Conservation (phyloP, 2,329 filamentous ascomycete genomes). For the Paracoccidioides brasiliensis region DNA sequence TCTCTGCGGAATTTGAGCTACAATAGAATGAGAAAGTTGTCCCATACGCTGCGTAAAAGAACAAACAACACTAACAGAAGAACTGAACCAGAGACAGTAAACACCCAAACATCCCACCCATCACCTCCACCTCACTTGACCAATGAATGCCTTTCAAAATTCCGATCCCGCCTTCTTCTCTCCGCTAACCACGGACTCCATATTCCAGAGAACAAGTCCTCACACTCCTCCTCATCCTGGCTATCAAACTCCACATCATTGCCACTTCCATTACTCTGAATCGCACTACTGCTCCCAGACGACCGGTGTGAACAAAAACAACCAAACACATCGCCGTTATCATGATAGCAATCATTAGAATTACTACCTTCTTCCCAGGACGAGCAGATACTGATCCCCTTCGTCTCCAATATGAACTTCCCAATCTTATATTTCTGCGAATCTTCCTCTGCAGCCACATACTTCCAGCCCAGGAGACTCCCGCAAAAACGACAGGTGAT, state of each 20-base stretch:
- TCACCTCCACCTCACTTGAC: not conserved
- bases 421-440: conserved; percentile 51
- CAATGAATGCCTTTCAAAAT: conserved; percentile 16
- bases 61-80: not conserved
- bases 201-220: conserved; percentile 49
- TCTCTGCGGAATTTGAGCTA: too few species aligned
- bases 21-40: not conserved
- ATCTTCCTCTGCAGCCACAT: conserved; percentile 49
- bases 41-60: not conserved
- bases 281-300: not conserved
- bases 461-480: conserved; percentile 50
- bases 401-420: conserved; percentile 54
- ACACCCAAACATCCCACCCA: not conserved
- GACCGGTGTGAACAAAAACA: not conserved
- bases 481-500: conserved; percentile 45
- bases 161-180: conserved; percentile 29
- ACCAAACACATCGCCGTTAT: not conserved
- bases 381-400: conserved; percentile 37
- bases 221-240: conserved; percentile 54
- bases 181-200: conserved; percentile 45
- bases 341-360: conserved; percentile 5
- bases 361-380: conserved; percentile 41
- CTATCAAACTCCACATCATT: conserved; percentile 47
- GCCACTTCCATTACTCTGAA: conserved; percentile 5
- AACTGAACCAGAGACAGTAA: not conserved